phyloP scores from a whole-genome alignment of 495 filamentous ascomycete genomes.

The Penicillium ucsense region DNA sequence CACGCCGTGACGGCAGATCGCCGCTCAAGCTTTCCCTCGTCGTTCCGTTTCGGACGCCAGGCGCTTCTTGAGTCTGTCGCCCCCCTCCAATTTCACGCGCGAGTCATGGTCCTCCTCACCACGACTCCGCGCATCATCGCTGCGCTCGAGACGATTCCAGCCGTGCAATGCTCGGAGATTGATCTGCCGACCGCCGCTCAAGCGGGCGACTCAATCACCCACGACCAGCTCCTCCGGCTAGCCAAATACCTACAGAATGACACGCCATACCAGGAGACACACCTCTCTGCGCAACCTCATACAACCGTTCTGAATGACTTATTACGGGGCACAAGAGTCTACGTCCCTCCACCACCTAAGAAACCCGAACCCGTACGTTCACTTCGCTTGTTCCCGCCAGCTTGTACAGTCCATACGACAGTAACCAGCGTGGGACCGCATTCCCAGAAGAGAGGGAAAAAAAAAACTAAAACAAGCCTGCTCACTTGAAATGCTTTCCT shows the following conservation, averaged over 20 bases:
- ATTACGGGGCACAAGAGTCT: slow-evolving; percentile 62
- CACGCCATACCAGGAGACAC: slow-evolving; percentile 4
- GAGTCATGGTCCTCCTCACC: slow-evolving; percentile 65
- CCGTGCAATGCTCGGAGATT: slow-evolving; percentile 20
- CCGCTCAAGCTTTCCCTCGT: too few species aligned
- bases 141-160: slow-evolving; percentile 42
- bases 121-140: slow-evolving; percentile 62
- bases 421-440: neutral
- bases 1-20: too few species aligned
- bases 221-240: slow-evolving; percentile 64
- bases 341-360: slow-evolving; percentile 63
- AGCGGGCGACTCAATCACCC: slow-evolving; percentile 65
- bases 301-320: slow-evolving; percentile 49
- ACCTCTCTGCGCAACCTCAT: neutral
- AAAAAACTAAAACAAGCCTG: too few species aligned
- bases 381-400: too few species aligned
- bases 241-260: slow-evolving; percentile 41
- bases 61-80: too few species aligned
- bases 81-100: neutral
- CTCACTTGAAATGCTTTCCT: neutral
- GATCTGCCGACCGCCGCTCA: slow-evolving; percentile 28
- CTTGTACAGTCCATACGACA: neutral
- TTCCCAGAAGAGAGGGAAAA: neutral
- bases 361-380: slow-evolving; percentile 67
- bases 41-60: too few species aligned